Conservation (phyloP, 2,329 filamentous ascomycete genomes). For the Trichoderma lentiforme region DNA sequence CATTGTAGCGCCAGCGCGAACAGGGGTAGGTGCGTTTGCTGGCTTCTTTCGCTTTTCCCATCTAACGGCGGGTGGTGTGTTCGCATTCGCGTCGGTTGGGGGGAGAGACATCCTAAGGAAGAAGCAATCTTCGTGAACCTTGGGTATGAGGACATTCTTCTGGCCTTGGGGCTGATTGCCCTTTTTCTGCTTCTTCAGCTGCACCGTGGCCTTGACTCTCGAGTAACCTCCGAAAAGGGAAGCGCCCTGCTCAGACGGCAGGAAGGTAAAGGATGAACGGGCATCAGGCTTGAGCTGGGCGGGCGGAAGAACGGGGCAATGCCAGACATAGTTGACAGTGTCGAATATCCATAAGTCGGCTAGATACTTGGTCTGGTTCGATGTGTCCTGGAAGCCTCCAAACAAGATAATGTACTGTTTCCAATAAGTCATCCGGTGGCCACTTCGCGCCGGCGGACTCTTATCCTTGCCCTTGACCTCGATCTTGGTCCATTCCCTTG, state of each 20-base stretch:
- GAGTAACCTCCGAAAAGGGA: slow-evolving; percentile 94
- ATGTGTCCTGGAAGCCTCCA: slow-evolving; percentile 96
- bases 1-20: slow-evolving; percentile 89
- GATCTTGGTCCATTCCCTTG: slow-evolving; percentile 85
- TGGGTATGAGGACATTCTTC: slow-evolving; percentile 74
- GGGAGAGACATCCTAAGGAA: slow-evolving; percentile 79
- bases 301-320: slow-evolving; percentile 68
- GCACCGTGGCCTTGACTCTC: slow-evolving; percentile 71
- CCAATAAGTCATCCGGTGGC: slow-evolving; percentile 93
- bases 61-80: slow-evolving; percentile 67
- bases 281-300: slow-evolving; percentile 86
- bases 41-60: slow-evolving; percentile 96
- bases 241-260: slow-evolving; percentile 86
- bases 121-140: slow-evolving; percentile 94
- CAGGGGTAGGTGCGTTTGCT: slow-evolving; percentile 79
- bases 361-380: slow-evolving; percentile 89
- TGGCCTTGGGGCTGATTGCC: slow-evolving; percentile 58
- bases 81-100: slow-evolving; percentile 60
- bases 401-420: slow-evolving; percentile 97
- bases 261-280: slow-evolving; percentile 84
- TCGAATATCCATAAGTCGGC: slow-evolving; percentile 96
- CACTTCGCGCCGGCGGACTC: slow-evolving; percentile 78
- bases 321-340: slow-evolving; percentile 81
- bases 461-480: slow-evolving; percentile 76
- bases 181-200: slow-evolving; percentile 60